Percentiles rank a stretch among this genome's conserved stretches.
Conservation (phyloP, 306 rosid genomes). For the Ziziphus jujuba region DNA sequence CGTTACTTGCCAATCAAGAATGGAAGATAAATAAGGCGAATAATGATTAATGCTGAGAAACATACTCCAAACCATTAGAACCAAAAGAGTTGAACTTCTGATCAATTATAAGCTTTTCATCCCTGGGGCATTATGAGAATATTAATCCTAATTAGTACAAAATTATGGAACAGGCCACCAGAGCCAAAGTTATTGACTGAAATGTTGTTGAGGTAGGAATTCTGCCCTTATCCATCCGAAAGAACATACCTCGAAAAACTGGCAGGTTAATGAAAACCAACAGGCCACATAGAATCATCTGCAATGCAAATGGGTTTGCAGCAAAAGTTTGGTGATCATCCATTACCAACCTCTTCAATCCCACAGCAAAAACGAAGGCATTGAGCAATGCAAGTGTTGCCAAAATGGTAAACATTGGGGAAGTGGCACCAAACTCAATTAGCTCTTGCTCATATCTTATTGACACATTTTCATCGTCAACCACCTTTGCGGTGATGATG, state of each 20-base stretch:
- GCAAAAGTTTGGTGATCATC: conserved; percentile 21
- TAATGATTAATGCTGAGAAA: no score
- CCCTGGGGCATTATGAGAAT: no score
- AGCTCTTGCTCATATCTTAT: conserved; percentile 56
- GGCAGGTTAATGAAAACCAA: conserved; percentile 62
- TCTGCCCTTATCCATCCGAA: conserved; percentile 66
- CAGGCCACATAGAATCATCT: conserved; percentile 47
- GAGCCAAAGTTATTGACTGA: conserved; percentile 42
- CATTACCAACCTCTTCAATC: conserved; percentile 28
- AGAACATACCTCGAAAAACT: conserved; percentile 54
- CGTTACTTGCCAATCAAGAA: no score
- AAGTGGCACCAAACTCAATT: conserved; percentile 71
- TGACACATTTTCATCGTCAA: conserved; percentile 46
- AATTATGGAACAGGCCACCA: conserved; percentile 18
- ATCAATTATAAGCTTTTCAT: no score
- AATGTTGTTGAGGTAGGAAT: conserved; percentile 45
- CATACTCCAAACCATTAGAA: no score
- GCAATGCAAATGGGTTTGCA: conserved; percentile 41
- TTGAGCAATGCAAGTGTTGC: conserved; percentile 67
- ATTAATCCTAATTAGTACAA: neutral
- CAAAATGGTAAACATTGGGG: conserved; percentile 58
- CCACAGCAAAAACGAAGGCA: conserved; percentile 47
- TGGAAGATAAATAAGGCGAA: no score
- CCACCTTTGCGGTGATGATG: conserved; percentile 53
- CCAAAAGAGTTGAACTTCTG: no score